Base-by-base conservation (phyloP, 2,329 filamentous ascomycete species). In the Dactylellina parvicollis region DNA sequence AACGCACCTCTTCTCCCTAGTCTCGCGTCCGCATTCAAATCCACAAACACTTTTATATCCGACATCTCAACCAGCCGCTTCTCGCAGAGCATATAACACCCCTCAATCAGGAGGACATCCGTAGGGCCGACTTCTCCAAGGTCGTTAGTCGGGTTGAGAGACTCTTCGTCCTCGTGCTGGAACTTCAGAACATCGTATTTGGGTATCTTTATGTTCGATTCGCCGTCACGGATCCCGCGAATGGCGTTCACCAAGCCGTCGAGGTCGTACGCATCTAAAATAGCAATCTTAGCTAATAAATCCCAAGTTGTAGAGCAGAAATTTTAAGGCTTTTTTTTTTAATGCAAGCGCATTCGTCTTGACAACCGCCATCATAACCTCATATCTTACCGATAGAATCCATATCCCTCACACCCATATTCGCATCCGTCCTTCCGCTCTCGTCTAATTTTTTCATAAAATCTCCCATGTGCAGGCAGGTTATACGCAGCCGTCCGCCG, bases 31-130 rank as follows among this genome's bases (percentile, higher is more conserved):
- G 76, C 36, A 47, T 77, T 76, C 30, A 75, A 73, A 52, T 77
- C 76, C 3, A 77, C 76, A 34, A 76, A 77, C 30, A 77, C 57
- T 20, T 77, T 77, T 5, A 77, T 74, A 30, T 67, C 67, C 18
- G 75, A 62, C 56, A 77, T 66, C 32, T 75, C 72, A 16, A 77
- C 70, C 42, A 77, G 46, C 40, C 71, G 64, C 50, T 67, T 66
- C 36, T 76, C 67, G 28, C 67, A 67, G 3, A 77, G 74, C 55
- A 77, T 36, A 28, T 77, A 77, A n/a, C 64, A 73, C 1, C 76
- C 76, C 56, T 77, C 76, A 0, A 73, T 75, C 14, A 77, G 59
- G 9, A 77, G 66, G 9, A 77, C 76, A 64, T 77, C 76, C 2
- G 64, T 71, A 5, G 69, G 26, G 0, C 76, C 60, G 7, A 47